phyloP scores from a whole-genome alignment of 2,329 filamentous ascomycete species.

The Aaosphaeria arxii region DNA sequence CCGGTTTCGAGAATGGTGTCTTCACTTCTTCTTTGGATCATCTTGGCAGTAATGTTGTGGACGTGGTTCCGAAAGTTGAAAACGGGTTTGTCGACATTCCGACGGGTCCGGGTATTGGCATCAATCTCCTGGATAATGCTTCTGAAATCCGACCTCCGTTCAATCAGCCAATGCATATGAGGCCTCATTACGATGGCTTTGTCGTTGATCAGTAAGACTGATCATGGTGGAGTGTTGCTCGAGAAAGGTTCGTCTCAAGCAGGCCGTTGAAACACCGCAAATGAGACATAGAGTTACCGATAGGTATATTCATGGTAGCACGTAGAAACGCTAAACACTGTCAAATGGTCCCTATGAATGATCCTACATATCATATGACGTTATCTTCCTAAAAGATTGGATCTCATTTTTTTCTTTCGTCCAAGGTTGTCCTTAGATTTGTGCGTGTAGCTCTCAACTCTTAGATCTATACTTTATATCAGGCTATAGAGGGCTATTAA shows the following conservation, averaged over 20 bases:
- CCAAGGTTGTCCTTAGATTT: too few species aligned
- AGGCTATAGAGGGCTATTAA: too few species aligned
- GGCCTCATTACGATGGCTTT: slow-evolving; percentile 1
- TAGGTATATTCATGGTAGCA: too few species aligned
- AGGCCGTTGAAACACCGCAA: background rate
- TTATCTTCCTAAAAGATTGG: too few species aligned
- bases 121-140: slow-evolving; percentile 1
- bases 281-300: too few species aligned
- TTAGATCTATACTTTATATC: too few species aligned
- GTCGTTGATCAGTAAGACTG: background rate
- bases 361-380: too few species aligned
- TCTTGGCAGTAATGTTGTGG: slow-evolving; percentile 1
- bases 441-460: too few species aligned
- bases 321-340: too few species aligned
- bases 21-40: background rate
- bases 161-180: slow-evolving; percentile 1
- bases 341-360: too few species aligned
- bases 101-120: background rate
- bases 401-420: too few species aligned
- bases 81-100: slow-evolving; percentile 2
- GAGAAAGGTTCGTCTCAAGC: background rate
- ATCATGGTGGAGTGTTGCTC: background rate
- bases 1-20: slow-evolving; percentile 1
- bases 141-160: background rate
- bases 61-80: background rate